Evolutionary conservation across 257 asterid species (phyloP).

Genomic region (Rehmannia glutinosa): DNA sequence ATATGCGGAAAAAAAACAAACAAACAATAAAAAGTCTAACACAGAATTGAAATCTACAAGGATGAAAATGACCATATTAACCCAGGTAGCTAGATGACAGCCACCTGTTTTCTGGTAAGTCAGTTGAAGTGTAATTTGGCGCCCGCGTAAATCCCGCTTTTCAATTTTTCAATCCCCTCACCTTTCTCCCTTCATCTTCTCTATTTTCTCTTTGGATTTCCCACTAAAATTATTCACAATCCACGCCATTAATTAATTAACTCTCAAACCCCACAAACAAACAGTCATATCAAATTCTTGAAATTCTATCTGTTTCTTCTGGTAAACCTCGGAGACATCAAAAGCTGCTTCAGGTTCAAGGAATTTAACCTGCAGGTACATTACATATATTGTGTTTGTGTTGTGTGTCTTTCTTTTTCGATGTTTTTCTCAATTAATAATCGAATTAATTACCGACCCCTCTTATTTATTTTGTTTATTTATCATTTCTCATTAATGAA

Average conservation of each 20-base stretch:
- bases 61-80: background rate
- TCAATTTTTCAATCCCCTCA: slow-evolving; percentile 1
- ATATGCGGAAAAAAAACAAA: background rate
- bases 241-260: background rate
- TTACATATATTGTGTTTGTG: too few relatives aligned
- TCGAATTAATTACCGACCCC: too few relatives aligned
- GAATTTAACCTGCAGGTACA: too few relatives aligned
- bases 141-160: slow-evolving; percentile 18
- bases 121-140: slow-evolving; percentile 21
- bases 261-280: background rate
- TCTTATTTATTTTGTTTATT: too few relatives aligned
- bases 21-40: too few relatives aligned
- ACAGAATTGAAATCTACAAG: background rate
- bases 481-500: too few relatives aligned
- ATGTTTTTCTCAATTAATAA: too few relatives aligned
- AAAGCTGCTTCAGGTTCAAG: slow-evolving; percentile 6
- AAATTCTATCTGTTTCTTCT: slow-evolving; percentile 1
- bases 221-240: too few relatives aligned
- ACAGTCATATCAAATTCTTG: slow-evolving; percentile 8
- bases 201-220: background rate
- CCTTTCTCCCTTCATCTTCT: slow-evolving; percentile 8
- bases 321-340: slow-evolving; percentile 14
- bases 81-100: background rate
- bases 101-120: slow-evolving; percentile 24
- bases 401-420: too few relatives aligned